These are phyloP conservation scores for Epichloe gansuensis DNA, from an alignment of 2,329 filamentous ascomycete species.

Conservation along the genomic window DNA sequence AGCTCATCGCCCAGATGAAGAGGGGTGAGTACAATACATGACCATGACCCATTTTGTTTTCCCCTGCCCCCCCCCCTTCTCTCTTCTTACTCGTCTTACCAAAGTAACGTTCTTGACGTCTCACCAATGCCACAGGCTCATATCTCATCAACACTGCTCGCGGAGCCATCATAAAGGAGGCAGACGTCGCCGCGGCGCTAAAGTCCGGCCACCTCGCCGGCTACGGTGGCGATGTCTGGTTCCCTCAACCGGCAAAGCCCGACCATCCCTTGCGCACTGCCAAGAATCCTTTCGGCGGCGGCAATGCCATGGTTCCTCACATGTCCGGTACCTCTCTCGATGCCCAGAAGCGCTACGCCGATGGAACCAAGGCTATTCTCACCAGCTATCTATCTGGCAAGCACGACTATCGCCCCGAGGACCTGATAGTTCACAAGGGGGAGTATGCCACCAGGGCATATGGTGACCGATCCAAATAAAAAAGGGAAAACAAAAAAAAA, in stretches of 20 bases:
- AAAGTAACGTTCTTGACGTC: neutral
- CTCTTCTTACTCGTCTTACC: neutral
- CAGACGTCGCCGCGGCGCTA: slow-evolving; percentile 90
- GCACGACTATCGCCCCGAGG: slow-evolving; percentile 77
- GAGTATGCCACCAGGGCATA: slow-evolving; percentile 95
- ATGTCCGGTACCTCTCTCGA: slow-evolving; percentile 99
- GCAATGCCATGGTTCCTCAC: slow-evolving; percentile 97
- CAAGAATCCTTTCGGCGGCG: slow-evolving; percentile 89
- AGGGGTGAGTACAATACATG: slow-evolving; percentile 45
- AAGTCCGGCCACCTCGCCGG: slow-evolving; percentile 82
- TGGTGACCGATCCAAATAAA: slow-evolving; percentile 50
- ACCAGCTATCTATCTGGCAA: slow-evolving; percentile 80
- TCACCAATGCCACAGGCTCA: slow-evolving; percentile 41
- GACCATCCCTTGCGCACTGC: slow-evolving; percentile 88
- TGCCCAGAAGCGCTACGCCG: slow-evolving; percentile 83
- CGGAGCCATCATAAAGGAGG: slow-evolving; percentile 98
- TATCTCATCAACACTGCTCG: slow-evolving; percentile 99
- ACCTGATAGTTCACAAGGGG: slow-evolving; percentile 79
- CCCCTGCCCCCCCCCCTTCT: neutral
- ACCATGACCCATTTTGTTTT: too few relatives aligned
- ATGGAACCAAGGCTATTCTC: slow-evolving; percentile 79
- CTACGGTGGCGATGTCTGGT: slow-evolving; percentile 88
- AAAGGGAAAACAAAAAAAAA: neutral
- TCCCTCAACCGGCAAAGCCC: slow-evolving; percentile 89
- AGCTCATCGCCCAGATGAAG: slow-evolving; percentile 98